These are phyloP conservation scores for Wickerhamiella brachini DNA, from an alignment of 805 yeast species.

Conservation along the genomic window DNA sequence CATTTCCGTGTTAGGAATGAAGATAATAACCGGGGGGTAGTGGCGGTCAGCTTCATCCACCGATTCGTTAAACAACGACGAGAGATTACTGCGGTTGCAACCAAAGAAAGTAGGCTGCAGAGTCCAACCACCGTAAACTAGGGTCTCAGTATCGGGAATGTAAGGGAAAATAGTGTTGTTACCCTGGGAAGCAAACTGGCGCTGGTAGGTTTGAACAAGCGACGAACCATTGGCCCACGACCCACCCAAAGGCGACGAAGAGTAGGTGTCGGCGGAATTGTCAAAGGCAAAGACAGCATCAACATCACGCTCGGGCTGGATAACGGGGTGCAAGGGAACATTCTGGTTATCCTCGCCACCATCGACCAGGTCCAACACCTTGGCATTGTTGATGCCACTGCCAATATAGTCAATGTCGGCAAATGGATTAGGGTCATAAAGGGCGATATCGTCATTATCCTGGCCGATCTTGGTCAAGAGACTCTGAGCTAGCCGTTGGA, in stretches of 20 bases:
- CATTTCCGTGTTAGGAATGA: slow-evolving; percentile 59
- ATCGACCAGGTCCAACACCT: slow-evolving; percentile 44
- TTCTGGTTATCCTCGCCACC: slow-evolving; percentile 74
- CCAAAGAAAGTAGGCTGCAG: slow-evolving; percentile 67
- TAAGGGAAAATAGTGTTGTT: slow-evolving; percentile 19
- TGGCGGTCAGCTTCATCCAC: slow-evolving; percentile 4
- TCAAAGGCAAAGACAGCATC: slow-evolving; percentile 48
- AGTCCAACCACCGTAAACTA: slow-evolving; percentile 33
- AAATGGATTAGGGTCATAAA: slow-evolving; percentile 62
- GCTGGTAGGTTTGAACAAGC: slow-evolving; percentile 19
- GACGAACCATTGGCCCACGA: slow-evolving; percentile 28
- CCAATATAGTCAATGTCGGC: slow-evolving; percentile 17
- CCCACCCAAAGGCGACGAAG: slow-evolving; percentile 2
- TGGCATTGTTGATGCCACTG: slow-evolving; percentile 17
- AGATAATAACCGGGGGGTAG: slow-evolving; percentile 62
- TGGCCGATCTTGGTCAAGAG: slow-evolving; percentile 26
- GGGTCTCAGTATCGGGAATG: slow-evolving; percentile 29
- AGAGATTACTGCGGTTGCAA: slow-evolving; percentile 44
- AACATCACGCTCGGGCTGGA: slow-evolving; percentile 45
- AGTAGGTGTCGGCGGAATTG: slow-evolving; percentile 24
- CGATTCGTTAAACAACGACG: slow-evolving; percentile 43
- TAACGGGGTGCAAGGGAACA: slow-evolving; percentile 51
- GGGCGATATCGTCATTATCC: slow-evolving; percentile 43
- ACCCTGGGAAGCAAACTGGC: slow-evolving; percentile 18
- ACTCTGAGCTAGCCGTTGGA: slow-evolving; percentile 32